Conservation (phyloP, 306 rosid genomes). For the Prunus armeniaca region DNA sequence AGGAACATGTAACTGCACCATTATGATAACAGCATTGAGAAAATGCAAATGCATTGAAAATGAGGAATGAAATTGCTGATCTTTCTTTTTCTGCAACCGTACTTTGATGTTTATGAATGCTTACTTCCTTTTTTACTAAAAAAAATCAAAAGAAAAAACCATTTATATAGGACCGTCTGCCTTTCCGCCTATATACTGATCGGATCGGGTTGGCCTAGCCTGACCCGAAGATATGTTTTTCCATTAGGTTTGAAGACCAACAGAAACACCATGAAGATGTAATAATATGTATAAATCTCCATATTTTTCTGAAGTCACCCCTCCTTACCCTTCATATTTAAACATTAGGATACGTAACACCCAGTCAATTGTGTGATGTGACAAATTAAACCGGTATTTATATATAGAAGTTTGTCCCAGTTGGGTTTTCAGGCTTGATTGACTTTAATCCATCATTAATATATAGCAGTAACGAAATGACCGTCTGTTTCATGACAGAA, state of each 20-base stretch:
- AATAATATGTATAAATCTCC: neutral
- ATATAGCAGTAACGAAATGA: neutral
- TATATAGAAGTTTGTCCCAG: neutral
- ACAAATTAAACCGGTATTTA: neutral
- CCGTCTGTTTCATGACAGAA: neutral
- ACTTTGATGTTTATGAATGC: neutral
- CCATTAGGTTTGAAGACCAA: neutral
- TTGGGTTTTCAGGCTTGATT: neutral
- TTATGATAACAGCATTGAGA: conserved; percentile 20
- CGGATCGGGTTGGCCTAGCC: neutral
- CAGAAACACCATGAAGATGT: neutral
- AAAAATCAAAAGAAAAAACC: too few relatives aligned
- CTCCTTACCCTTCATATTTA: neutral
- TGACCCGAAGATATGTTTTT: neutral
- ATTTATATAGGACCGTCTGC: too few relatives aligned
- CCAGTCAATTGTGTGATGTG: too few relatives aligned
- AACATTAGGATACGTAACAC: neutral
- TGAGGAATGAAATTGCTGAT: conserved; percentile 46
- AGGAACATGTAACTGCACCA: conserved; percentile 36
- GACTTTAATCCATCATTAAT: neutral
- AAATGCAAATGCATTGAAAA: conserved; percentile 33
- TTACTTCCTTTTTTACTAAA: too few relatives aligned
- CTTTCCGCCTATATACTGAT: neutral
- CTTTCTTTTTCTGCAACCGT: conserved; percentile 10
- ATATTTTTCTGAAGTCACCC: too few relatives aligned